These are phyloP conservation scores for Claviceps sorghi DNA, from an alignment of 2,329 filamentous ascomycete species.

Conservation along the genomic window DNA sequence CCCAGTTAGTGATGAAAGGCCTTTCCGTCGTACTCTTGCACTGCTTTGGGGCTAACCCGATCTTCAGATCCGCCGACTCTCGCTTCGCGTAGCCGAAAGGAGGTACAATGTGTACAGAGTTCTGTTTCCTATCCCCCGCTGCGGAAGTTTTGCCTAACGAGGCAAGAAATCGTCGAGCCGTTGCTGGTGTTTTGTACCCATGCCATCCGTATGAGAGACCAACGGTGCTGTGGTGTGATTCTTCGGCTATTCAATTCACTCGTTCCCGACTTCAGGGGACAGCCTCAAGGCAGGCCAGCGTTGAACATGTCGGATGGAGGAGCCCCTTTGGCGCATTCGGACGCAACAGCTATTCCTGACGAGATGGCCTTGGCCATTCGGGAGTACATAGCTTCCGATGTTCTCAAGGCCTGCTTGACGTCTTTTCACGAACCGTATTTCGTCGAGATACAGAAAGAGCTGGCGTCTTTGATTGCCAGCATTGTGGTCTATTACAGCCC, in stretches of 20 bases:
- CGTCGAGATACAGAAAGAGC: conserved; percentile 85
- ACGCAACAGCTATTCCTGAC: conserved; percentile 32
- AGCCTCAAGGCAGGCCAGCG: conserved; percentile 8
- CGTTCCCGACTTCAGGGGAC: conserved; percentile 55
- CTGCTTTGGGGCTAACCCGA: background rate
- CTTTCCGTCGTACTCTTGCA: background rate
- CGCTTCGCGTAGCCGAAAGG: background rate
- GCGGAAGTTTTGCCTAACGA: conserved; percentile 68
- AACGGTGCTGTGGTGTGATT: conserved; percentile 72
- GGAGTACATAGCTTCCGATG: conserved; percentile 78
- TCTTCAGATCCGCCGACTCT: conserved; percentile 2
- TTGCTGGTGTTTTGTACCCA: conserved; percentile 86
- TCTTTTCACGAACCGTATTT: conserved; percentile 93
- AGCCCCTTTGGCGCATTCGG: conserved; percentile 12
- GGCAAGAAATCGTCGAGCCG: conserved; percentile 67
- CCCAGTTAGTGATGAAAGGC: conserved; percentile 34
- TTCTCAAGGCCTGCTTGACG: conserved; percentile 77
- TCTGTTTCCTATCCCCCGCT: conserved; percentile 41
- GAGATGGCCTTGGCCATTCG: conserved; percentile 54
- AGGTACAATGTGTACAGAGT: background rate
- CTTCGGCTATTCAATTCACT: conserved; percentile 76
- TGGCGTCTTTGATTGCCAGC: conserved; percentile 73
- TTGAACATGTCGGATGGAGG: conserved; percentile 15
- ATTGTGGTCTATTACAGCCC: conserved; percentile 67
- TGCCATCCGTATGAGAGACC: conserved; percentile 77